Conservation (phyloP, 495 filamentous ascomycete species). For the Lepidopterella palustris region DNA sequence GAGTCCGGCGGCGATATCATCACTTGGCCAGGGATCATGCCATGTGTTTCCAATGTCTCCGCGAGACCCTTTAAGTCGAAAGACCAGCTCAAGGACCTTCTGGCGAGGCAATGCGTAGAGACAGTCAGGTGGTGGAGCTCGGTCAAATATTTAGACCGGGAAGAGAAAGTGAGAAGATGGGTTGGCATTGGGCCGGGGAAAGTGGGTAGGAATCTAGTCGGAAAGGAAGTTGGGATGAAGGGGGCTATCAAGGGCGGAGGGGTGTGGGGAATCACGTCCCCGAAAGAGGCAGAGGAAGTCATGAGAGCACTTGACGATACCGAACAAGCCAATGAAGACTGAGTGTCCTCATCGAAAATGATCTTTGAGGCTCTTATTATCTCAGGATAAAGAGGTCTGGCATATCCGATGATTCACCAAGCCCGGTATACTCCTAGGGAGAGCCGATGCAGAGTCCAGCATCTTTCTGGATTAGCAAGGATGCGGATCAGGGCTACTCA, state of each 20-base stretch:
- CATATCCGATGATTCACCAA: not conserved
- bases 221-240: constrained; percentile 90
- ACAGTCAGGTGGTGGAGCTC: constrained; percentile 93
- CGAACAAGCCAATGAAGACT: constrained; percentile 46
- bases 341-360: constrained; percentile 1
- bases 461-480: constrained; percentile 11
- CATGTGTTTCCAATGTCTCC: constrained; percentile 80
- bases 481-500: not conserved
- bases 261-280: constrained; percentile 86
- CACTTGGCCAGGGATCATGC: constrained; percentile 64
- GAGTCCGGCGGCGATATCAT: constrained; percentile 48
- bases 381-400: no score
- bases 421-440: not conserved
- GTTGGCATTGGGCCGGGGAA: constrained; percentile 93
- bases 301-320: constrained; percentile 68
- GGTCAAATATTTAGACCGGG: constrained; percentile 82
- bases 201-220: constrained; percentile 87
- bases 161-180: constrained; percentile 77
- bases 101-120: constrained; percentile 74
- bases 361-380: not conserved
- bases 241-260: constrained; percentile 78
- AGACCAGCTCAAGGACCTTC: constrained; percentile 64
- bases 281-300: constrained; percentile 72
- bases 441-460: constrained; percentile 21
- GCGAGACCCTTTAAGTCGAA: constrained; percentile 67